Evolutionary conservation across 2,329 filamentous ascomycete genomes (phyloP).

Genomic region (Xylaria sp.): DNA sequence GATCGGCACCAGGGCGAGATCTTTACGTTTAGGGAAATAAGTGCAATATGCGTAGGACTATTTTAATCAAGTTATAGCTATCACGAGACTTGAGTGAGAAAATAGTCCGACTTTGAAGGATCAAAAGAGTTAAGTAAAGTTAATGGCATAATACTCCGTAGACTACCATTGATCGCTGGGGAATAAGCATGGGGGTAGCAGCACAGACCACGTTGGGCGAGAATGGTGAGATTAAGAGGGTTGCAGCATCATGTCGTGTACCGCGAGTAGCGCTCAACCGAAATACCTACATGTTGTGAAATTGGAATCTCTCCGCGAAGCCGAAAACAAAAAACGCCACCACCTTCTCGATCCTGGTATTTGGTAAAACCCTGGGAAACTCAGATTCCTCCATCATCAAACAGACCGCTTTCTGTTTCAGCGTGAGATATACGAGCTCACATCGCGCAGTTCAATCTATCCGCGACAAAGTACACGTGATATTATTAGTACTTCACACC

Average conservation of each 20-base stretch:
- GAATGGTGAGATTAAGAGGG: conserved; percentile 22
- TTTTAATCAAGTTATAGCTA: too few relatives aligned
- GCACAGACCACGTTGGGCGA: conserved; percentile 2
- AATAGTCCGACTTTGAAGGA: background rate
- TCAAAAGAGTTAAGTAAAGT: background rate
- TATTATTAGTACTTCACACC: conserved; percentile 32
- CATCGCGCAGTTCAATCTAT: conserved; percentile 14
- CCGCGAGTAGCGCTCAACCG: background rate
- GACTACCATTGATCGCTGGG: too few relatives aligned
- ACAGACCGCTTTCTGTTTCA: background rate
- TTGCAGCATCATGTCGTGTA: conserved; percentile 17
- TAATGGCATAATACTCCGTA: too few relatives aligned
- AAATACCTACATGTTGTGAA: background rate
- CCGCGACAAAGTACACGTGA: background rate
- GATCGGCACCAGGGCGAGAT: conserved; percentile 4
- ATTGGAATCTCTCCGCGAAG: conserved; percentile 5
- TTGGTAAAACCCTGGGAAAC: background rate
- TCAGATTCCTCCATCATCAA: background rate
- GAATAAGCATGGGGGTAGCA: background rate
- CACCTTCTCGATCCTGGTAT: background rate
- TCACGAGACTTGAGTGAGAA: background rate
- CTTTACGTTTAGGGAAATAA: background rate
- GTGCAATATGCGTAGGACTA: background rate
- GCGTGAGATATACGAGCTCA: background rate
- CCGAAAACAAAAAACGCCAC: conserved; percentile 11